These are phyloP conservation scores for Naegleria lovaniensis DNA, from an alignment of 208 protist species.

Conservation along the genomic window DNA sequence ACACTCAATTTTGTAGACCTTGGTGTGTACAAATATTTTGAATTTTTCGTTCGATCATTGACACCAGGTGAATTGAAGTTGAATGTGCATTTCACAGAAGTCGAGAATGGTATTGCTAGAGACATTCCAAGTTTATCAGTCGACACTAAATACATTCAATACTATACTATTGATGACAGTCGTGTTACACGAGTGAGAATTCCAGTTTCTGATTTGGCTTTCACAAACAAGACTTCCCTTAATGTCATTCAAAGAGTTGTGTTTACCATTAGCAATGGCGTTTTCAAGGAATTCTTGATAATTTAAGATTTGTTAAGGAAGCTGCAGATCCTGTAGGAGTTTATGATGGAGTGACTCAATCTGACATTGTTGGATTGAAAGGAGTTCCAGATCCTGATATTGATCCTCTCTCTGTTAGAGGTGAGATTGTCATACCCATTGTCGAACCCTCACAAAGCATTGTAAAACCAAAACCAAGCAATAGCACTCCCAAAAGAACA, in stretches of 20 bases:
- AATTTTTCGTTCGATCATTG: not conserved
- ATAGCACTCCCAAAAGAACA: too few species aligned
- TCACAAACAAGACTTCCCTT: not conserved
- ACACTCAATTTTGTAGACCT: not conserved
- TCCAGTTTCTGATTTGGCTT: not conserved
- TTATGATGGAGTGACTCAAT: too few species aligned
- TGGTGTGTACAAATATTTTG: not conserved
- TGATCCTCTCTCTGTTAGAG: too few species aligned
- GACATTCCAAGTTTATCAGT: not conserved
- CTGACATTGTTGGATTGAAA: too few species aligned
- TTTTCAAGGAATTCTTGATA: not conserved
- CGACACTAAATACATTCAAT: not conserved
- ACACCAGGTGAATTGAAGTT: not conserved
- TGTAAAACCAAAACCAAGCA: too few species aligned
- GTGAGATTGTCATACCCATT: too few species aligned
- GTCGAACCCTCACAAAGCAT: too few species aligned
- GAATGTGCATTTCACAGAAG: not conserved
- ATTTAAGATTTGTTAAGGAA: not conserved
- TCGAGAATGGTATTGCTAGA: not conserved
- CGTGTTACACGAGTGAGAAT: not conserved
- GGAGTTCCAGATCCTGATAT: too few species aligned
- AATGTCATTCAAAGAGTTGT: not conserved
- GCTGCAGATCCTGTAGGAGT: too few species aligned
- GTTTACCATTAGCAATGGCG: too few species aligned
- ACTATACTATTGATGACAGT: not conserved